A percentile compares a stretch with the other conserved stretches of the same genome.
These are phyloP conservation scores for Arabidopsis lyrata DNA, from an alignment of 441 rosid genomes.

Conservation along the genomic window DNA sequence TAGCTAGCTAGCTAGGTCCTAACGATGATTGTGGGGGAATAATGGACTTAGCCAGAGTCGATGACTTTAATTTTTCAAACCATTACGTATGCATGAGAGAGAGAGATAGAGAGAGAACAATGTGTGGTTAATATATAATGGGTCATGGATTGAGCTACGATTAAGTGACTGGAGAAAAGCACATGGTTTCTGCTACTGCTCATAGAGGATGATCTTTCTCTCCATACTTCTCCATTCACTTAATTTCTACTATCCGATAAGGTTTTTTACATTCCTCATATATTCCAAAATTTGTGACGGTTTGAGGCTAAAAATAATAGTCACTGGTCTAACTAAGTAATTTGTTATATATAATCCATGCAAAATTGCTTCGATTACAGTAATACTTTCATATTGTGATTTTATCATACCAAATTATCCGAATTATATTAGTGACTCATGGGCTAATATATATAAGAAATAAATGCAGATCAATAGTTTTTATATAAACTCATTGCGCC, in stretches of 20 bases:
- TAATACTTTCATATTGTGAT: not conserved
- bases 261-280: conserved; percentile 34
- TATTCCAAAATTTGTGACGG: conserved; percentile 35
- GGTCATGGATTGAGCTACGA: conserved; percentile 36
- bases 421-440: not conserved
- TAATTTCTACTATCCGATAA: conserved; percentile 37
- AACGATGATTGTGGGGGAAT: conserved; percentile 24
- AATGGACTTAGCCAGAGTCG: conserved; percentile 32
- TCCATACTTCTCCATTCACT: conserved; percentile 41
- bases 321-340: not conserved
- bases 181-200: conserved; percentile 46
- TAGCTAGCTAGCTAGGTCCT: conserved; percentile 38
- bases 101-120: conserved; percentile 15
- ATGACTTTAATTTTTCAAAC: conserved; percentile 29
- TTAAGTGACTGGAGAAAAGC: conserved; percentile 31
- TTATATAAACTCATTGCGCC: not conserved
- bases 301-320: not conserved
- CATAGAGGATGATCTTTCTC: conserved; percentile 30
- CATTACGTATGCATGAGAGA: conserved; percentile 23
- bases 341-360: no score
- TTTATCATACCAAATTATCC: not conserved
- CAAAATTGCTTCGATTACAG: not conserved
- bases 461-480: not conserved
- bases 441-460: not conserved
- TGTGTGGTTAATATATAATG: conserved; percentile 39